Base-by-base conservation (phyloP, 495 filamentous ascomycete species). In the Annulohypoxylon moriforme region DNA sequence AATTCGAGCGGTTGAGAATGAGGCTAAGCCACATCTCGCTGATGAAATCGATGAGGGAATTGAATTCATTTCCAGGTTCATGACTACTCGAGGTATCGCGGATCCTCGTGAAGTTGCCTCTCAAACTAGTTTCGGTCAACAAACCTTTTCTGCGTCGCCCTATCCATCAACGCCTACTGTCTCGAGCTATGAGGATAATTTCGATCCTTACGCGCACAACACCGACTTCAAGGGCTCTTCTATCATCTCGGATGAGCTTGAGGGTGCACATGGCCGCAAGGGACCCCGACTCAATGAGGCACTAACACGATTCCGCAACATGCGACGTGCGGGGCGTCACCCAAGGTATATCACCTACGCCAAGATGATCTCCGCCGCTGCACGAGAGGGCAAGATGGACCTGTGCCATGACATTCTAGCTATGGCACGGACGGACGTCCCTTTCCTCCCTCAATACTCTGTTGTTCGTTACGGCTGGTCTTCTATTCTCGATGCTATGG, bases 311-410 rank as follows among this genome's bases (percentile, higher is more conserved):
- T 93, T 98, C 79, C 90, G 90, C 60, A 97, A 97, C 81, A 96
- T 97, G 84, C 94, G 96, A 72, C 93, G 94, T 49, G 88, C 90
- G 78, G 94, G 95, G 66, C 90, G 93, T 74, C 93, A 97, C 77
- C 94, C 96, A 47, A 89, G 95, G 68, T 97, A 97, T 81, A 93
- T 96, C 79, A 97, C 94, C 25, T 97, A 98, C 74, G 93, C 94
- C 34, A 97, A 97, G 83, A 87, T 99, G 74, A 96, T 99, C 77
- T 89, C 91, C 36, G 91, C 93, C 68, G 94, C 96, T 64, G 92
- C 94, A 53, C 93, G 94, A 78, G 88, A 92, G 70, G 86, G 89
- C 53, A 91, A 93, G 68, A 85, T 90, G 77, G 90, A 94, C 55
- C 82, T 96, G 22, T 93, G 93, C 75, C 87, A 93, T 61, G 95